Evolutionary conservation across 73 alveolate species (phyloP), one percentile per base, ranked within the genome.

Genomic region (Paramecium primaurelia): DNA sequence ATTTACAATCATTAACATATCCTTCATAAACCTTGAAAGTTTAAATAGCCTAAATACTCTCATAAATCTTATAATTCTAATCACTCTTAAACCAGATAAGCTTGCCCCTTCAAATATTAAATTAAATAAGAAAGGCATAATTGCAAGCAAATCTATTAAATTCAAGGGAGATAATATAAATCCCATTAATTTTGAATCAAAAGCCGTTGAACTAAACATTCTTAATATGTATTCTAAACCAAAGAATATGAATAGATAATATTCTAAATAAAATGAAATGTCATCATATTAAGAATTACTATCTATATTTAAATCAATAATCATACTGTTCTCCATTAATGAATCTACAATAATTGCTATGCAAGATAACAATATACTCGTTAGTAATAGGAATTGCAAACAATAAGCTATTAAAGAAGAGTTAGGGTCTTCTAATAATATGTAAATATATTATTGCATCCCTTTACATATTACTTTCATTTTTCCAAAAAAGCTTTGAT

Each of bases 141-240:
- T 44, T 26, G 77, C 91, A 30, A 80, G 34, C 45, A 80, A 2
- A 42, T 80, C 77, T 26, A 80, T 45, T 22, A 80, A 25, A 22
- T 45, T 80, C 49, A 80, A 32, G 4, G 77, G 91, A 45, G 91
- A 80, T 80, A 80, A 28, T 8, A 80, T 26, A 44, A 80, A 80
- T 20, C 49, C 49, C 49, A 26, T 22, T 44, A 80, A 22, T 44
- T 22, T 25, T 42, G 6, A 32, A 80, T 80, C 51, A 45, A 80
- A 45, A 10, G 77, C 91, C n/a, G 71, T 80, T 40, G 40, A 80
- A 80, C 91, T 80, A 42, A 80, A 14, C 73, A 80, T 25, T 80
- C 91, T 42, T 26, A 80, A 47, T 8, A 80, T 4, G 32, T 80
- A 80, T 80, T 80, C 91, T 18, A 80, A 32, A 2, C 77, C 71